These are phyloP conservation scores for Erythrophleum fordii DNA, from an alignment of 306 rosid species.

Conservation along the genomic window DNA sequence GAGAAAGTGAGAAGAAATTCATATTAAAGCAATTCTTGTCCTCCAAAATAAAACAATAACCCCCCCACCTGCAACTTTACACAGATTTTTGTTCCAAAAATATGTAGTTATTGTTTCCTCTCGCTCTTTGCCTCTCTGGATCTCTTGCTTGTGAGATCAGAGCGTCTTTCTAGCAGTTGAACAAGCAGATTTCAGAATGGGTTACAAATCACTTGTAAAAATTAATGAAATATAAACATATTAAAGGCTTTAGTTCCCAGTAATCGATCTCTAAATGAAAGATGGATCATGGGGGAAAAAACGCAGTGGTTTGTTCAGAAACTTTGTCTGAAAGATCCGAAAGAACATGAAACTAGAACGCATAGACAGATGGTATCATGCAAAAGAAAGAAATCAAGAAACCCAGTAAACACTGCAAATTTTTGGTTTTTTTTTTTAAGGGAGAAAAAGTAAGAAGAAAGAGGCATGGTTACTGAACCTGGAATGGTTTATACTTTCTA, in stretches of 20 bases:
- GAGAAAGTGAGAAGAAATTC: neutral
- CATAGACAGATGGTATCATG: neutral
- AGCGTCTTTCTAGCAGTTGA: too few species aligned
- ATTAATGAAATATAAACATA: too few species aligned
- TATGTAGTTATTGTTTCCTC: neutral
- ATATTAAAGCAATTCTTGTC: neutral
- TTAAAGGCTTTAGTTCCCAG: too few species aligned
- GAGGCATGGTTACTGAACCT: constrained; percentile 32
- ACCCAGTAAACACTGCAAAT: neutral
- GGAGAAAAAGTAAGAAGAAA: neutral
- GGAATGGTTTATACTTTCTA: neutral
- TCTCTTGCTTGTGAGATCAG: too few species aligned
- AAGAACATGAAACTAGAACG: neutral
- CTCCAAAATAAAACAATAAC: too few species aligned
- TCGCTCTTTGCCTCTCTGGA: too few species aligned
- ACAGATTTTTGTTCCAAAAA: neutral
- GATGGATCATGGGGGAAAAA: neutral
- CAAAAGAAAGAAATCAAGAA: neutral
- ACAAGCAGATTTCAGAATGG: too few species aligned
- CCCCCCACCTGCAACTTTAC: too few species aligned
- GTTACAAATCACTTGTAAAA: too few species aligned
- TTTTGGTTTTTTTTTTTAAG: too few species aligned
- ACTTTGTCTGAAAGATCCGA: neutral
- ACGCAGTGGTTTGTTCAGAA: neutral
- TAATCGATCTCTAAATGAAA: too few species aligned